Base-by-base conservation (phyloP, 495 filamentous ascomycete genomes). In the Collariella sp. region DNA sequence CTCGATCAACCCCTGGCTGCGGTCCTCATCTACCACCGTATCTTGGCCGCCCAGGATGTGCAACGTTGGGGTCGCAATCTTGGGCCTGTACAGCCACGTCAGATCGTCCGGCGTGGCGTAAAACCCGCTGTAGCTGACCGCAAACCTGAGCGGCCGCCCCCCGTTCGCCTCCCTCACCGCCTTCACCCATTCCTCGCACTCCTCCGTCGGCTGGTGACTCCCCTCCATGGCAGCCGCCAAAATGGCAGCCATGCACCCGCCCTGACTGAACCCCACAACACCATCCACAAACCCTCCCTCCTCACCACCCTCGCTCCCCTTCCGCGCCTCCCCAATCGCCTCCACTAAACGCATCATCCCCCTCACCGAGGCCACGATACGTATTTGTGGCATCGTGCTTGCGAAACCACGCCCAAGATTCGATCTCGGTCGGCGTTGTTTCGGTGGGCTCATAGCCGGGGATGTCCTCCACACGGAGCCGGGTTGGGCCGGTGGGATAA, bases 41-140 rank as follows among this genome's bases (percentile, higher is more conserved):
- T 98, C 93, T 66, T 96, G 67, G 34, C 80, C 82, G 11, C 93
- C 93, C 36, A 96, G 57, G 54, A 93, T 81, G 75, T 95, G 86
- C 70, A 95, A 64, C 59, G 87, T 78, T 18, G 87, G 86, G 67
- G 91, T 96, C 60, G 57, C 57, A 33, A 97, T 82, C 65, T 74
- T 70, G 20, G 88, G 88, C 63, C 87, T 80, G 69, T 90, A 96
- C 54, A 93, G 84, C 19, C 83, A 56, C 65, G 63, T 70, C 86
- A 94, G 59, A 67, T 61, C 55, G n/a, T 71, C 59, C 40, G 75
- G 76, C n/a, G 79, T 77, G 4, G 86, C 82, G 16, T 73, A 78
- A 63, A 96, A 96, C 0, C 93, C 91, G 24, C 77, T 80, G 68
- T 96, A 97, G 3, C 74, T 73, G 3, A 94, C 73, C 48, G 83